Percentiles rank a stretch among this genome's conserved stretches.
Evolutionary conservation across 306 rosid species (phyloP).

Genomic region (Cucumis cinereus): DNA sequence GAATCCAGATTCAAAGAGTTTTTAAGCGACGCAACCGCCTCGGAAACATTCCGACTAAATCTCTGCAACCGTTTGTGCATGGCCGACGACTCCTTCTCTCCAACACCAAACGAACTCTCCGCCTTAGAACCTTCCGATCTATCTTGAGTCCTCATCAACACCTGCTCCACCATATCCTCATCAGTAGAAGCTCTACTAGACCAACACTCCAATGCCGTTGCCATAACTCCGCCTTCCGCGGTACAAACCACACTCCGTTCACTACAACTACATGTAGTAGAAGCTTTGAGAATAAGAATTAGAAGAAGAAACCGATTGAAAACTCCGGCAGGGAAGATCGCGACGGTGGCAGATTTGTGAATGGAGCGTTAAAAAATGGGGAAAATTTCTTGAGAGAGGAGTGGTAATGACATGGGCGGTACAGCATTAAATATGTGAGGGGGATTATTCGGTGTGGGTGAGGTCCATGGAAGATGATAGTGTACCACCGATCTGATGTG

Average conservation of each 20-base stretch:
- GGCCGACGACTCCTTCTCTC: conserved; percentile 39
- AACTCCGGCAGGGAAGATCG: neutral
- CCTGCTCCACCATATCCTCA: conserved; percentile 73
- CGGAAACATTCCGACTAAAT: conserved; percentile 66
- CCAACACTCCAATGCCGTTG: conserved; percentile 90
- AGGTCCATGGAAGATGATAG: neutral
- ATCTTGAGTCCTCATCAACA: conserved; percentile 51
- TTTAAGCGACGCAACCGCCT: conserved; percentile 58
- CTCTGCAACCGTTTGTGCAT: conserved; percentile 66
- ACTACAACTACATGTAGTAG: neutral
- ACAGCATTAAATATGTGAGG: neutral
- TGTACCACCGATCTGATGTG: neutral
- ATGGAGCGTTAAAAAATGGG: neutral
- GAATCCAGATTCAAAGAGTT: conserved; percentile 68
- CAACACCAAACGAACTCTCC: conserved; percentile 19
- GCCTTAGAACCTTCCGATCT: conserved; percentile 39
- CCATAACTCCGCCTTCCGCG: conserved; percentile 32
- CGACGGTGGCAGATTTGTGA: neutral
- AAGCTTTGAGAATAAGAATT: neutral
- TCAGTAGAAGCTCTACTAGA: conserved; percentile 52
- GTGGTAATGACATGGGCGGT: neutral
- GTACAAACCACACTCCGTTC: neutral
- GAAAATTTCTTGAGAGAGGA: neutral
- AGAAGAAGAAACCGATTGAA: neutral
- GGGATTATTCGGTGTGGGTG: neutral